Evolutionary conservation across 208 protist species (phyloP).

Genomic region (Angomonas ambiguus): DNA sequence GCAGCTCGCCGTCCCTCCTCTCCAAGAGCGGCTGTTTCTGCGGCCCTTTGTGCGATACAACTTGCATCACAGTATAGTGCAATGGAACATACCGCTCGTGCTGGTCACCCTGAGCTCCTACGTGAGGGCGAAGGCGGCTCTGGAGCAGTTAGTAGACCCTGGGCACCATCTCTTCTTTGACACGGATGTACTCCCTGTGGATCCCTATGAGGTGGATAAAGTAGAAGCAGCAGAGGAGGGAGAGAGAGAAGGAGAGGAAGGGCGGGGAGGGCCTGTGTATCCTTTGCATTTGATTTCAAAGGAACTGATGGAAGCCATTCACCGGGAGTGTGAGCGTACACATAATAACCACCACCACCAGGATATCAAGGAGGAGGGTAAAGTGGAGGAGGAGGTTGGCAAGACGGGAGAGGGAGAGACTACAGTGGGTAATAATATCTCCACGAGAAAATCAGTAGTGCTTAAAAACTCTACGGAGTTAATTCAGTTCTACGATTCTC

Average conservation of each 20-base stretch:
- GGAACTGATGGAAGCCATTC: background rate
- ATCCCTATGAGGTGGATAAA: no score
- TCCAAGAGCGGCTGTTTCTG: slow-evolving; percentile 57
- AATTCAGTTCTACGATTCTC: background rate
- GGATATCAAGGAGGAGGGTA: no score
- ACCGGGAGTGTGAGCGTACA: background rate
- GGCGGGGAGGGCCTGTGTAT: no score
- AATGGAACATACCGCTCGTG: slow-evolving; percentile 73
- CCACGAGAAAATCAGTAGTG: no score
- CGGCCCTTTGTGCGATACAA: slow-evolving; percentile 52
- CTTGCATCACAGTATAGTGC: slow-evolving; percentile 38
- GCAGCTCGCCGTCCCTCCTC: background rate
- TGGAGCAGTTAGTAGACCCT: slow-evolving; percentile 57
- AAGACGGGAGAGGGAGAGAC: no score
- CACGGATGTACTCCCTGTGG: no score
- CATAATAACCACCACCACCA: background rate
- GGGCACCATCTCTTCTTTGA: background rate
- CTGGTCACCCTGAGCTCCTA: slow-evolving; percentile 70
- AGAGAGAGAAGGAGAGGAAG: no score
- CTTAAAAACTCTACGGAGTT: background rate
- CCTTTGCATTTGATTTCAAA: background rate
- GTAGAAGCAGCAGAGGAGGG: no score
- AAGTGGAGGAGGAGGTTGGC: no score
- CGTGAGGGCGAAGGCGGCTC: slow-evolving; percentile 53
- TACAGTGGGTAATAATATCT: no score